Conservation (phyloP, 331 rosid species). For the Acacia concinna region DNA sequence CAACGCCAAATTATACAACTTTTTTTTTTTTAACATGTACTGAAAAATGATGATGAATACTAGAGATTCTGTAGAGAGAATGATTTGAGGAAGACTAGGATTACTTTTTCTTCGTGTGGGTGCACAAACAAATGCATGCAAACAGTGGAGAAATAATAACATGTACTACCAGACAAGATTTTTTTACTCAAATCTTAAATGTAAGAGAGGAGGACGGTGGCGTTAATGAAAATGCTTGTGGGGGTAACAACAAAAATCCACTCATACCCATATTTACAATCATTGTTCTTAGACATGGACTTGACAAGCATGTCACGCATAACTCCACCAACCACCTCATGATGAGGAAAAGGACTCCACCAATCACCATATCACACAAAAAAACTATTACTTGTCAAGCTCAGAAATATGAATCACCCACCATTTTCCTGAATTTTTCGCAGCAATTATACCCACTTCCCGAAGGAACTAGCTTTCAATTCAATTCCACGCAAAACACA, state of each 20-base stretch:
- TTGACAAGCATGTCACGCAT: slow-evolving; percentile 5
- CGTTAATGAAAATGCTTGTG: background rate
- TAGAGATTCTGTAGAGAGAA: background rate
- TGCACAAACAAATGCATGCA: background rate
- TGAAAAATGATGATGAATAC: background rate
- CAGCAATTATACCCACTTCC: background rate
- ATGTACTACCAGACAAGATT: background rate
- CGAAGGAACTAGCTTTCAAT: background rate
- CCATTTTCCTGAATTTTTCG: background rate
- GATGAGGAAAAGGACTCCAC: background rate
- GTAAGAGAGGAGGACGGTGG: background rate
- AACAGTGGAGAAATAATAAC: background rate
- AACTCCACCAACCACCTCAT: slow-evolving; percentile 21
- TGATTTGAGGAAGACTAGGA: background rate
- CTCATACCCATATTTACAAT: background rate
- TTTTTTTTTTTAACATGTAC: background rate
- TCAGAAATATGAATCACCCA: background rate
- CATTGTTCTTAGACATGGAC: slow-evolving; percentile 4
- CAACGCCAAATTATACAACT: background rate
- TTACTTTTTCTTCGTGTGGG: slow-evolving; percentile 2
- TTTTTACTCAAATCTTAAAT: background rate
- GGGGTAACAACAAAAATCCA: background rate
- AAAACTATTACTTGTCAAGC: background rate
- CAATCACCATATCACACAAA: background rate
- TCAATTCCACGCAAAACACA: background rate